phyloP scores from a whole-genome alignment of 78 protist genomes.

The Pigoraptor vietnamica region DNA sequence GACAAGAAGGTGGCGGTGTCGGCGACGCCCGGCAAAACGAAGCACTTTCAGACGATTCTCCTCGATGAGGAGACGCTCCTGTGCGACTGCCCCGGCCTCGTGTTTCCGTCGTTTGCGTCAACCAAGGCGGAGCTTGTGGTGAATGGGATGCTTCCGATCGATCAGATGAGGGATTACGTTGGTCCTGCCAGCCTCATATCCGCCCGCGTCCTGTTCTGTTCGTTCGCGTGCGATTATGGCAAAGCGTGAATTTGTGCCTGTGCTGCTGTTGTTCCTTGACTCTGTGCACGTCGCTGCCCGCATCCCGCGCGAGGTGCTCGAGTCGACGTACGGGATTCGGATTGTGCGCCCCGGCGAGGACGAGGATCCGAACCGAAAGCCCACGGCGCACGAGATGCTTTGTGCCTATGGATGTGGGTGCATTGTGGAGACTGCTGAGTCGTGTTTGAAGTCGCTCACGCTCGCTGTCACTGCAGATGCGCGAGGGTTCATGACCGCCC shows the following conservation, averaged over 20 bases:
- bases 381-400: neutral
- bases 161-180: constrained; percentile 74
- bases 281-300: constrained; percentile 25
- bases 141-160: constrained; percentile 90
- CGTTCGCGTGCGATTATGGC: neutral
- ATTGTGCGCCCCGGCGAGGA: neutral
- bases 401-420: neutral
- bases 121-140: constrained; percentile 78
- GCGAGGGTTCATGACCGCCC: constrained; percentile 55
- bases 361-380: constrained; percentile 1
- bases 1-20: constrained; percentile 84
- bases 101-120: constrained; percentile 84
- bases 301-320: constrained; percentile 53
- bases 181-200: constrained; percentile 33
- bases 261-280: neutral
- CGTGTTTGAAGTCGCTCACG: neutral
- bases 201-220: no score
- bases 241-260: neutral
- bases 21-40: constrained; percentile 97
- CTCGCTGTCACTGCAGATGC: neutral
- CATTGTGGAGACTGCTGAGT: neutral
- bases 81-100: constrained; percentile 98
- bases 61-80: constrained; percentile 47
- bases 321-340: constrained; percentile 32
- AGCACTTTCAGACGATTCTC: constrained; percentile 95